phyloP scores from a whole-genome alignment of 441 rosid genomes.

The Syzygium malaccense region DNA sequence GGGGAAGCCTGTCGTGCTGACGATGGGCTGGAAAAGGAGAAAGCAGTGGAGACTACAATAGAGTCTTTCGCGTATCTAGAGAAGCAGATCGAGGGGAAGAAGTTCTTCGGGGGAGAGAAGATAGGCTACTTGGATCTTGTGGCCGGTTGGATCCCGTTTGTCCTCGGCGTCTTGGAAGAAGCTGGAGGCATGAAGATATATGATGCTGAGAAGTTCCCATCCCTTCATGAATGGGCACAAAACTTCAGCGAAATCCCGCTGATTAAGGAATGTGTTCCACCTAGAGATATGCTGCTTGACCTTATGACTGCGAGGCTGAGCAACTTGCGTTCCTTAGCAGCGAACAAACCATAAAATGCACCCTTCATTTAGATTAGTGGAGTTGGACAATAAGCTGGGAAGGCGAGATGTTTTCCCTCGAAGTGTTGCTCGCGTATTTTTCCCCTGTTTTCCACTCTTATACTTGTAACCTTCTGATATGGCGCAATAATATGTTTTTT shows the following conservation, averaged over 20 bases:
- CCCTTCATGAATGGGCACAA: slow-evolving; percentile 13
- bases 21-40: slow-evolving; percentile 15
- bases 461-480: background rate
- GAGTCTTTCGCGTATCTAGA: slow-evolving; percentile 17
- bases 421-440: background rate
- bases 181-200: slow-evolving; percentile 23
- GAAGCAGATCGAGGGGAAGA: slow-evolving; percentile 20
- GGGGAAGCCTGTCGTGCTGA: slow-evolving; percentile 11
- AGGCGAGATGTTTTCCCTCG: background rate
- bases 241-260: slow-evolving; percentile 7
- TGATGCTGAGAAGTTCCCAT: slow-evolving; percentile 21
- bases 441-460: background rate
- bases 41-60: slow-evolving; percentile 12
- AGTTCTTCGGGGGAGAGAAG: slow-evolving; percentile 21
- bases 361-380: background rate
- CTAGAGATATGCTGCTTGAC: slow-evolving; percentile 6
- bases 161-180: slow-evolving; percentile 25
- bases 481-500: background rate
- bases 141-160: slow-evolving; percentile 22
- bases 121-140: slow-evolving; percentile 23
- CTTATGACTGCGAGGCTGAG: background rate
- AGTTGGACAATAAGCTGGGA: background rate
- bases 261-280: slow-evolving; percentile 20
- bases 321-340: slow-evolving; percentile 10
- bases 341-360: background rate